These are phyloP conservation scores for Heterobasidion irregulare DNA, from an alignment of 1,284 basidiomycete genomes.

Conservation along the genomic window DNA sequence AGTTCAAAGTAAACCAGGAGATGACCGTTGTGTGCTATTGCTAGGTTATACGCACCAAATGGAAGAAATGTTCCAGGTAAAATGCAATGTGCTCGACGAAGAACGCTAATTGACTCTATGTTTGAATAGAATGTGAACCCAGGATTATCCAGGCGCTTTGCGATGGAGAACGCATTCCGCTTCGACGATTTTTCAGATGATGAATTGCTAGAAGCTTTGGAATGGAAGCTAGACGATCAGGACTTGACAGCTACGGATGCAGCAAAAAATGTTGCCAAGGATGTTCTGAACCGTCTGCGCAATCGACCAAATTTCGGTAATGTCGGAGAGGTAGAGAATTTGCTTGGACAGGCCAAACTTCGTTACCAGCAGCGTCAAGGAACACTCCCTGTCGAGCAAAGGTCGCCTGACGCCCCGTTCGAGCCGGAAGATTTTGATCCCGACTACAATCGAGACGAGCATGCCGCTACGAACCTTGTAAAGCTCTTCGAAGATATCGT, in stretches of 20 bases:
- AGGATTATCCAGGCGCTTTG: slow-evolving; percentile 49
- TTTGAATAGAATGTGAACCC: slow-evolving; percentile 53
- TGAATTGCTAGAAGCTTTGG: slow-evolving; percentile 42
- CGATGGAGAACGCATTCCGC: slow-evolving; percentile 56
- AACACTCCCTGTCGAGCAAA: slow-evolving; percentile 20
- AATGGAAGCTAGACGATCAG: slow-evolving; percentile 46
- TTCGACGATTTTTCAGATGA: slow-evolving; percentile 54
- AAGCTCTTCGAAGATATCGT: slow-evolving; percentile 55
- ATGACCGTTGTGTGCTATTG: slow-evolving; percentile 59
- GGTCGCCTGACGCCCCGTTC: slow-evolving; percentile 35
- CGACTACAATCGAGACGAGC: slow-evolving; percentile 37
- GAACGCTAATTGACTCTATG: too few relatives aligned
- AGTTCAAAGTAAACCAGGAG: slow-evolving; percentile 56
- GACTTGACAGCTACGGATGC: slow-evolving; percentile 45
- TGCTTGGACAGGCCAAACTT: slow-evolving; percentile 45
- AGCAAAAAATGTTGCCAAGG: slow-evolving; percentile 48
- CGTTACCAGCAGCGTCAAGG: slow-evolving; percentile 37
- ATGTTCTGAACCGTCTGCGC: slow-evolving; percentile 39
- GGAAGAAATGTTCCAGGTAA: slow-evolving; percentile 65
- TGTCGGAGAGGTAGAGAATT: slow-evolving; percentile 59
- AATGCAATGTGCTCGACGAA: slow-evolving; percentile 24
- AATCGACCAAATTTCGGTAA: slow-evolving; percentile 62
- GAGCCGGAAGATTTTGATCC: slow-evolving; percentile 57
- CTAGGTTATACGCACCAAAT: slow-evolving; percentile 60
- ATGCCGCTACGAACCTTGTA: slow-evolving; percentile 40